phyloP scores from a whole-genome alignment of 225 moss, liverwort and hornwort species.

The Straminergon stramineum region DNA sequence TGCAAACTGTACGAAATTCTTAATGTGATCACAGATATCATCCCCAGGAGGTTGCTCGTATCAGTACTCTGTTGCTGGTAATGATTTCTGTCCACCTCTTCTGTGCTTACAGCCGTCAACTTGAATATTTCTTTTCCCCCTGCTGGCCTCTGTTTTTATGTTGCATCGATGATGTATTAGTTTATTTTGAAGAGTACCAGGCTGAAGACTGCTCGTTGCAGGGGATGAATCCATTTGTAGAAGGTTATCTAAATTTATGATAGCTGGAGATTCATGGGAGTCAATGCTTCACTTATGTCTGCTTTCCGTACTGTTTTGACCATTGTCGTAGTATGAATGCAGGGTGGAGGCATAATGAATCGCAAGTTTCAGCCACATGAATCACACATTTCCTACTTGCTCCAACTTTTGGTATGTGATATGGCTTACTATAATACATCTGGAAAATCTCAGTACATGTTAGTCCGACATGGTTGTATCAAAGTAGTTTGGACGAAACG shows the following conservation, averaged over 20 bases:
- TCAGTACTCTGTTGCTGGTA: slow-evolving; percentile 75
- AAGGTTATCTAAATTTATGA: not conserved
- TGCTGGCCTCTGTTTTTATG: not conserved
- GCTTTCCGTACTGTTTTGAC: not conserved
- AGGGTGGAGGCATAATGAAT: slow-evolving; percentile 95
- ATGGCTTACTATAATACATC: not conserved
- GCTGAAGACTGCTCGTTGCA: not conserved
- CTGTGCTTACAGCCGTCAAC: not conserved
- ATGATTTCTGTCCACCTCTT: not conserved
- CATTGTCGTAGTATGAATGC: slow-evolving; percentile 18
- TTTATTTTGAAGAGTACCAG: not conserved
- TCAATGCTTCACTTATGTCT: not conserved
- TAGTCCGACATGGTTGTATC: not conserved
- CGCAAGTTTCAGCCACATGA: slow-evolving; percentile 97
- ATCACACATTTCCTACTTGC: slow-evolving; percentile 84
- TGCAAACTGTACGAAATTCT: not conserved
- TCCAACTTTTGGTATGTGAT: slow-evolving; percentile 78
- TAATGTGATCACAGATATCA: slow-evolving; percentile 55
- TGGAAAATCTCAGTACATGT: not conserved
- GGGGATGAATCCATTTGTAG: not conserved
- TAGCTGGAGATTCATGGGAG: not conserved
- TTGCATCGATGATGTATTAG: not conserved
- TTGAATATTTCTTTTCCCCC: not conserved
- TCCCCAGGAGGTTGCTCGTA: slow-evolving; percentile 86
- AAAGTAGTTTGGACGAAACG: not conserved